Evolutionary conservation across 2,329 filamentous ascomycete genomes (phyloP), one percentile per base, ranked within the genome.

Genomic region (Incumbomyces lentus): DNA sequence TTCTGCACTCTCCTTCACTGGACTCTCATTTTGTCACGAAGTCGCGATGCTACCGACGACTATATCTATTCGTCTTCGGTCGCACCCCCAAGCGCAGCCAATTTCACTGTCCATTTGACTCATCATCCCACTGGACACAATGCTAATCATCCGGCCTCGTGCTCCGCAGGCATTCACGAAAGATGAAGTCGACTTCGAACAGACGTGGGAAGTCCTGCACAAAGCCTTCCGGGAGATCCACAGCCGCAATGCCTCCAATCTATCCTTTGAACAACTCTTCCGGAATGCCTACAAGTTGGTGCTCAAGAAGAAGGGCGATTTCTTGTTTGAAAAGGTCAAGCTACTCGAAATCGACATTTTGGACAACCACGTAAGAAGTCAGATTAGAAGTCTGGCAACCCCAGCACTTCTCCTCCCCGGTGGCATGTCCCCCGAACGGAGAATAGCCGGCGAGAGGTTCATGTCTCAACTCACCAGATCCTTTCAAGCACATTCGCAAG

Each of bases 241-340:
- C 68, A 84, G 81, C 48, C 89, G 93, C 63, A 92, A 94, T 62
- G 88, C 88, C 50, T 93, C 88, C 8, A 75, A 76, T 13, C 77
- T 98, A 2, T 95, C 89, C 1, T 98, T 95, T 68, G 92, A 98
- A 64, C 84, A 94, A 59, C 77, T 98, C 1, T 98, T 98, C 67
- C 84, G 92, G 48, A 85, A 85, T 46, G 86, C 87, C 4, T 98
- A 98, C 68, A 90, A 92, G 63, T 86, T 96, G 16, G 90, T 96
- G 1, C 69, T 95, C 31, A 85, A 84, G 65, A 93, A 90, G 68
- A 83, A 88, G 56, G 89, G 89, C 19, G 79, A 84, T 30, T 71
- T 81, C 10, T 74, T 98, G 1, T 96, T 96, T 65, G 76, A 84
- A 4, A 74, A 77, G 8, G 88, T 96, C 40, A 84, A 82, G 57